Conservation (phyloP, 345 rosid species). For the Cardamine resedifolia region DNA sequence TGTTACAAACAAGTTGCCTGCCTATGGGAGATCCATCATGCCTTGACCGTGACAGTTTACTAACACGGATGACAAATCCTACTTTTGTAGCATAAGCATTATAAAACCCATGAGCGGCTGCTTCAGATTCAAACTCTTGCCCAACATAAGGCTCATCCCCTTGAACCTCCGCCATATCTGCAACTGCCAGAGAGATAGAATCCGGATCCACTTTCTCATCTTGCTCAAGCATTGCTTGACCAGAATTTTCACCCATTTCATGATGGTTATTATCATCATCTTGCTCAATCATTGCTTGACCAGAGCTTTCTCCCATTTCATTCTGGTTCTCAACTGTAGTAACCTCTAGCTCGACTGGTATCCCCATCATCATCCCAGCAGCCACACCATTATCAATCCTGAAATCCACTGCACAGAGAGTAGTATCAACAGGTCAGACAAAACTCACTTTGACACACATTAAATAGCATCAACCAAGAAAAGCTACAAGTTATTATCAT, state of each 20-base stretch:
- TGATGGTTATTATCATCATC: conserved; percentile 33
- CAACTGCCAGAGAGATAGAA: conserved; percentile 42
- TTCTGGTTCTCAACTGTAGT: conserved; percentile 29
- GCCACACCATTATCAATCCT: conserved; percentile 55
- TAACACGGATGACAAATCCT: conserved; percentile 94
- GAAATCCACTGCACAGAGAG: conserved; percentile 70
- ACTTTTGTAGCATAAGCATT: conserved; percentile 80
- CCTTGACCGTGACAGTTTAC: conserved; percentile 95
- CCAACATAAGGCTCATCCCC: conserved; percentile 79
- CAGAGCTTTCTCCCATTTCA: conserved; percentile 52
- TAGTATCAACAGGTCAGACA: neutral
- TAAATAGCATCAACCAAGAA: conserved; percentile 1
- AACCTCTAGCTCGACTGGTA: conserved; percentile 39
- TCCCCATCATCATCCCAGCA: conserved; percentile 45
- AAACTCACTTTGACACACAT: neutral
- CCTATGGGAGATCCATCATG: conserved; percentile 96
- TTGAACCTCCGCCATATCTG: conserved; percentile 36
- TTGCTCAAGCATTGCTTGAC: conserved; percentile 48
- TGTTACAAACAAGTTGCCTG: conserved; percentile 94
- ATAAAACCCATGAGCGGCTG: conserved; percentile 91
- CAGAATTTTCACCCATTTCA: conserved; percentile 50
- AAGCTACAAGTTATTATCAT: neutral
- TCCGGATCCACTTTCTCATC: conserved; percentile 54
- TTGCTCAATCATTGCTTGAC: conserved; percentile 55
- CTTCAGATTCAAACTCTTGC: conserved; percentile 91